These are phyloP conservation scores for Neurospora discreta DNA, from an alignment of 495 filamentous ascomycete species.

Conservation along the genomic window DNA sequence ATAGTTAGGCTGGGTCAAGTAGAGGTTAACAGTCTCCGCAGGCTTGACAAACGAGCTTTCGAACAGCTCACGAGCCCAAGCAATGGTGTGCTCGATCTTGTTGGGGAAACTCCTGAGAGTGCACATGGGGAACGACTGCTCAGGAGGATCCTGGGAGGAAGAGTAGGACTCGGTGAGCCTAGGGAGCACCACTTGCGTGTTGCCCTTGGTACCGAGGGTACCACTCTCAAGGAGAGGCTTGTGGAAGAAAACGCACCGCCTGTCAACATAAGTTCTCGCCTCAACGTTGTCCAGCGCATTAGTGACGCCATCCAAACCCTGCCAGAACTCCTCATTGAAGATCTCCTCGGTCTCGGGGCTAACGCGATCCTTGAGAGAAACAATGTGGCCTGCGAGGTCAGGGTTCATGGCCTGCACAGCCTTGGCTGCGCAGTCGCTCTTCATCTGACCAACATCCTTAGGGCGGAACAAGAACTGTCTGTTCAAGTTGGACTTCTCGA, in stretches of 20 bases:
- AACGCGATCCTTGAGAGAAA: constrained; percentile 77
- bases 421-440: constrained; percentile 88
- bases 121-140: constrained; percentile 98
- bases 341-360: constrained; percentile 86
- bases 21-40: constrained; percentile 90
- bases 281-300: constrained; percentile 98
- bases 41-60: constrained; percentile 88
- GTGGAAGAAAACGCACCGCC: constrained; percentile 96
- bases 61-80: constrained; percentile 93
- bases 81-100: constrained; percentile 97
- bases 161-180: constrained; percentile 93
- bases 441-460: constrained; percentile 89
- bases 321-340: constrained; percentile 95
- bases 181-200: constrained; percentile 90
- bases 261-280: constrained; percentile 92
- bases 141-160: constrained; percentile 94
- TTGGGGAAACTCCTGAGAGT: constrained; percentile 97
- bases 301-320: constrained; percentile 78
- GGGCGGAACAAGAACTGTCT: constrained; percentile 93
- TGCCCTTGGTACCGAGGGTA: constrained; percentile 96
- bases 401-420: constrained; percentile 94
- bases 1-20: constrained; percentile 85
- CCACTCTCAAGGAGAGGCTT: constrained; percentile 95
- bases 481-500: constrained; percentile 98
- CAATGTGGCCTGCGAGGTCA: constrained; percentile 75